These are phyloP conservation scores for Xerocomus amazonicus DNA, from an alignment of 1,284 basidiomycete genomes.

Conservation along the genomic window DNA sequence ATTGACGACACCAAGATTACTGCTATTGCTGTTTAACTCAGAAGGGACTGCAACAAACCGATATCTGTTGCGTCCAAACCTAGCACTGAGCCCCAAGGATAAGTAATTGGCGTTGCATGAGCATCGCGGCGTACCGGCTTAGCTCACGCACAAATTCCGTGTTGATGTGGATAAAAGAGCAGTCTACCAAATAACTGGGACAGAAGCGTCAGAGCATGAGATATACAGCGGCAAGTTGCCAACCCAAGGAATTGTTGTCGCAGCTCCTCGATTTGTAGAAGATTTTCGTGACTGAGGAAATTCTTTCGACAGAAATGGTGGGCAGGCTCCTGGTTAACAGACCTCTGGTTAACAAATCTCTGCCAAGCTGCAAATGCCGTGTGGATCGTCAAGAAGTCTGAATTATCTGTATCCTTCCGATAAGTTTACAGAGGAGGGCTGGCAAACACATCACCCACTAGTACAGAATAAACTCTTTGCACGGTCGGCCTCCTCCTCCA, in stretches of 20 bases:
- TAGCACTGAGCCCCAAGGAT: conserved; percentile 45
- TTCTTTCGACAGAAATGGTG: conserved; percentile 80
- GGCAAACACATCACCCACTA: conserved; percentile 43
- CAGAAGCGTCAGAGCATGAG: conserved; percentile 6
- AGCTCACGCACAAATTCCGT: conserved; percentile 68
- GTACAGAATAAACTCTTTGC: conserved; percentile 81
- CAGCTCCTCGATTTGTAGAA: conserved; percentile 96
- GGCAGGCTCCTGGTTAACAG: conserved; percentile 57
- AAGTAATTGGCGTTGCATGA: background rate
- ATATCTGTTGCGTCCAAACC: conserved; percentile 71
- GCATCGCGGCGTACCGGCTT: conserved; percentile 46
- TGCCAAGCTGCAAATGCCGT: conserved; percentile 91
- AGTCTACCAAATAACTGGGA: conserved; percentile 78
- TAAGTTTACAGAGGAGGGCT: background rate
- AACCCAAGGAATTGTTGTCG: conserved; percentile 90
- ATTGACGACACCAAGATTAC: conserved; percentile 64
- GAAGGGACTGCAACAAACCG: conserved; percentile 77
- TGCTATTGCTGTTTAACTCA: conserved; percentile 70
- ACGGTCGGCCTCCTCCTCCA: conserved; percentile 83
- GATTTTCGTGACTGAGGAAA: conserved; percentile 87
- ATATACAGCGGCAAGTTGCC: conserved; percentile 8
- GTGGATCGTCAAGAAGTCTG: conserved; percentile 94
- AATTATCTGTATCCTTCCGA: conserved; percentile 63
- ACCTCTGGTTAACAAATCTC: conserved; percentile 56
- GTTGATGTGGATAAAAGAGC: conserved; percentile 78